A percentile compares a stretch with the other conserved stretches of the same genome.
Evolutionary conservation across 495 filamentous ascomycete species (phyloP).

Genomic region (Talaromyces trachyspermus): DNA sequence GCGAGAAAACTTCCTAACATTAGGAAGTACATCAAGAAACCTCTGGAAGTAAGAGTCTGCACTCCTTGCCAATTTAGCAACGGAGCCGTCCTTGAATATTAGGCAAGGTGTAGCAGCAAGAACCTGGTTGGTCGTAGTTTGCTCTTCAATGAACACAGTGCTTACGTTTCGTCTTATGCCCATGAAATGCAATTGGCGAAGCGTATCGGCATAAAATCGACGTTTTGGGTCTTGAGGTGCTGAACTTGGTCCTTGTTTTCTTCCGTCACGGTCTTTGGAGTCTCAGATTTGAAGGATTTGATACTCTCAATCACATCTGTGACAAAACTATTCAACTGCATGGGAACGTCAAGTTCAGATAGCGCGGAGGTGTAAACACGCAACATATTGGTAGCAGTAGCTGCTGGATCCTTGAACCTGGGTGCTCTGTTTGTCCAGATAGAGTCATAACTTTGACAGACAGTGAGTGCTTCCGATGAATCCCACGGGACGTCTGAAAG

Average conservation of each 20-base stretch:
- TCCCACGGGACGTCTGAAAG: background rate
- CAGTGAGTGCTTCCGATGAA: conserved; percentile 35
- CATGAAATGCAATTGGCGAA: conserved; percentile 77
- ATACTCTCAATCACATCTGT: conserved; percentile 60
- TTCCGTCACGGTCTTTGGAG: conserved; percentile 65
- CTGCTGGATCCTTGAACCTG: conserved; percentile 60
- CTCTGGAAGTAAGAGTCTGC: conserved; percentile 73
- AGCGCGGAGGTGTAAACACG: conserved; percentile 45
- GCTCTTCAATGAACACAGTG: conserved; percentile 57
- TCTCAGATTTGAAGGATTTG: conserved; percentile 67
- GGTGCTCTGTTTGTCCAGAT: conserved; percentile 56
- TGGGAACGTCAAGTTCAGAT: conserved; percentile 45
- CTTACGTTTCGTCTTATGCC: conserved; percentile 76
- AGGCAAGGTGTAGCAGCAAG: conserved; percentile 47
- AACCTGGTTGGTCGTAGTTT: conserved; percentile 61
- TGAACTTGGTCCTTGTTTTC: conserved; percentile 76
- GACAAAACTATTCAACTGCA: conserved; percentile 59
- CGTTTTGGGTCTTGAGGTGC: conserved; percentile 87
- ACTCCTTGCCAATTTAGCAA: conserved; percentile 22
- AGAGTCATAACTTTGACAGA: conserved; percentile 45
- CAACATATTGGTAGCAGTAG: conserved; percentile 57
- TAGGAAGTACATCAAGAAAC: conserved; percentile 60
- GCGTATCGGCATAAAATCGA: conserved; percentile 80
- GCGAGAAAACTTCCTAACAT: conserved; percentile 53
- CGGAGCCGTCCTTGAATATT: conserved; percentile 13